Conservation (phyloP, 768 basidiomycete genomes). For the Russula sp. region DNA sequence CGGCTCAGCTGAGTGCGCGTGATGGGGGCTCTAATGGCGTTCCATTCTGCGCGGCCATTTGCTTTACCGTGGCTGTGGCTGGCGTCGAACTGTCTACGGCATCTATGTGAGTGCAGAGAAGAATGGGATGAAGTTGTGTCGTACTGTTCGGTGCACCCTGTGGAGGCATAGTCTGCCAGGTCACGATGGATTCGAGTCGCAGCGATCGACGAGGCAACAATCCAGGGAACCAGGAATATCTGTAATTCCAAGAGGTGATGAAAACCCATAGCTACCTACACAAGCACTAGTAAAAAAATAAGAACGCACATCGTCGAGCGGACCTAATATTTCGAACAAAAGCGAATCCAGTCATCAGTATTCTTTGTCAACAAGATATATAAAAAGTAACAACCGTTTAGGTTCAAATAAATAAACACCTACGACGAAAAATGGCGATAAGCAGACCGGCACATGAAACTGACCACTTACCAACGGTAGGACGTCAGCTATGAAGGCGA, state of each 20-base stretch:
- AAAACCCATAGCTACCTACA: background rate
- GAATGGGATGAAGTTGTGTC: background rate
- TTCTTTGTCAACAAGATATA: background rate
- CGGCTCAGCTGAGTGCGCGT: background rate
- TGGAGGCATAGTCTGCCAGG: background rate
- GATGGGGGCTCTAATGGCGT: background rate
- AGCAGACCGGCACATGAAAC: no score
- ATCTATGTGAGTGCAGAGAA: background rate
- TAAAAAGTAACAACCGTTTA: background rate
- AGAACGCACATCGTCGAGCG: background rate
- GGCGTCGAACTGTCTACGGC: background rate
- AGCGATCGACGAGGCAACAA: background rate
- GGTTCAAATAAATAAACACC: background rate
- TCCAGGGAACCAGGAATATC: background rate
- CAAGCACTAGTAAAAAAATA: no score
- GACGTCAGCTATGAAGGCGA: background rate
- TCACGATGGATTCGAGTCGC: background rate
- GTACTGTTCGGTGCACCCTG: background rate
- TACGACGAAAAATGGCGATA: background rate
- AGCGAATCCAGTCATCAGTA: no score
- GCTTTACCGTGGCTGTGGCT: no score
- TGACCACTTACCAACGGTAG: background rate
- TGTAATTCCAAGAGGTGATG: background rate
- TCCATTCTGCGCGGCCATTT: background rate
- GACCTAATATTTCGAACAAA: background rate